Conservation (phyloP, 2,329 filamentous ascomycete genomes). For the Esteya vermicola region DNA sequence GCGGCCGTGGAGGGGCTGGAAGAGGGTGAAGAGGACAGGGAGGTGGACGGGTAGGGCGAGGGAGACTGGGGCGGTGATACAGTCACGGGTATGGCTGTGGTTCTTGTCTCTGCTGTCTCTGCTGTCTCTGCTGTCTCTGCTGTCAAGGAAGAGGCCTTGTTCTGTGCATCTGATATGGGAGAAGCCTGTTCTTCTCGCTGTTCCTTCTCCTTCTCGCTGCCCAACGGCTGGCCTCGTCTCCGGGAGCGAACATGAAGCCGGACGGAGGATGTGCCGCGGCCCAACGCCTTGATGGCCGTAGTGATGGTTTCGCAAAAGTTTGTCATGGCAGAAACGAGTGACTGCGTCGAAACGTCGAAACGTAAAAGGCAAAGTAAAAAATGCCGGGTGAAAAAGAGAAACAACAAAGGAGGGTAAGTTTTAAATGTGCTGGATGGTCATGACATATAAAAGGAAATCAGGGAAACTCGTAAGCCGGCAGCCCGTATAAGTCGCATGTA, state of each 20-base stretch:
- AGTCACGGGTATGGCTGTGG: neutral
- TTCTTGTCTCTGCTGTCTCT: conserved; percentile 8
- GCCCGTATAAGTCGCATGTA: no score
- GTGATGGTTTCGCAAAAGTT: conserved; percentile 39
- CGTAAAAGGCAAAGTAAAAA: neutral
- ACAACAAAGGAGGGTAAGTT: no score
- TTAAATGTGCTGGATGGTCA: neutral
- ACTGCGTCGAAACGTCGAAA: conserved; percentile 25
- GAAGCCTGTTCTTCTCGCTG: no score
- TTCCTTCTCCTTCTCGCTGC: neutral
- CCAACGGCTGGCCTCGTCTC: neutral
- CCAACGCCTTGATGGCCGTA: conserved; percentile 41
- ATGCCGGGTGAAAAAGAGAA: neutral
- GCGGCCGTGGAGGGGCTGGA: neutral
- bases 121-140: no score
- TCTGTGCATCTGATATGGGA: no score
- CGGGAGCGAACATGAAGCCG: conserved; percentile 36
- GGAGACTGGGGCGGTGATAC: neutral
- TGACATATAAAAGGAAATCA: neutral
- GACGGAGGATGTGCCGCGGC: conserved; percentile 44
- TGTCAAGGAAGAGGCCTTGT: no score
- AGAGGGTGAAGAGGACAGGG: conserved; percentile 1
- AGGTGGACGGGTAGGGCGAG: neutral
- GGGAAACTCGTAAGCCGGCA: no score
- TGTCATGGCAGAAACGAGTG: conserved; percentile 42